A percentile compares a stretch with the other conserved stretches of the same genome.
Conservation (phyloP, 345 rosid species). For the Toxicodendron radicans region DNA sequence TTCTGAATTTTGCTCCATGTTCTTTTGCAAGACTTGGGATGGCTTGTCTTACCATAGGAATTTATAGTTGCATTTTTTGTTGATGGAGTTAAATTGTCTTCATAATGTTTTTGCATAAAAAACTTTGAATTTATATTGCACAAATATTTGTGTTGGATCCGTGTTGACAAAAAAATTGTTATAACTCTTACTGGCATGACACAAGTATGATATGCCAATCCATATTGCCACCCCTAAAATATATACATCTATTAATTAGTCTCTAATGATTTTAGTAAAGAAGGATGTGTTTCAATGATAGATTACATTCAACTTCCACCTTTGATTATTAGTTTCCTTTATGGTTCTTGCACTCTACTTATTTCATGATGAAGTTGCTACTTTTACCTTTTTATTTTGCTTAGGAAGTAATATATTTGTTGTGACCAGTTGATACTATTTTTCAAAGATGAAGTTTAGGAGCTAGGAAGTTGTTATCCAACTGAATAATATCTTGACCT, state of each 20-base stretch:
- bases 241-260: neutral
- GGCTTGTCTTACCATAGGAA: neutral
- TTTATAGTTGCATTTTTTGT: neutral
- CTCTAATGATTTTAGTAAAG: neutral
- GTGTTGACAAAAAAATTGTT: no score
- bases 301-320: neutral
- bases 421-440: conserved; percentile 9
- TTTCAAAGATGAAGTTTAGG: neutral
- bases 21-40: neutral
- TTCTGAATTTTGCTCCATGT: no score
- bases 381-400: neutral
- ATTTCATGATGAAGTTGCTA: neutral
- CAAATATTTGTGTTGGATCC: no score
- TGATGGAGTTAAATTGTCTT: neutral
- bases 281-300: neutral
- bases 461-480: neutral
- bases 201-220: no score
- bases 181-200: no score
- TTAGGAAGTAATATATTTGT: neutral
- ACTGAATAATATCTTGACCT: conserved; percentile 7
- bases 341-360: neutral
- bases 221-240: no score
- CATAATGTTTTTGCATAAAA: neutral
- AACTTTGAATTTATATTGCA: neutral
- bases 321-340: neutral